A percentile compares a stretch with the other conserved stretches of the same genome.
phyloP scores from a whole-genome alignment of 1,139 yeast species.

The Candida sanyaensis region DNA sequence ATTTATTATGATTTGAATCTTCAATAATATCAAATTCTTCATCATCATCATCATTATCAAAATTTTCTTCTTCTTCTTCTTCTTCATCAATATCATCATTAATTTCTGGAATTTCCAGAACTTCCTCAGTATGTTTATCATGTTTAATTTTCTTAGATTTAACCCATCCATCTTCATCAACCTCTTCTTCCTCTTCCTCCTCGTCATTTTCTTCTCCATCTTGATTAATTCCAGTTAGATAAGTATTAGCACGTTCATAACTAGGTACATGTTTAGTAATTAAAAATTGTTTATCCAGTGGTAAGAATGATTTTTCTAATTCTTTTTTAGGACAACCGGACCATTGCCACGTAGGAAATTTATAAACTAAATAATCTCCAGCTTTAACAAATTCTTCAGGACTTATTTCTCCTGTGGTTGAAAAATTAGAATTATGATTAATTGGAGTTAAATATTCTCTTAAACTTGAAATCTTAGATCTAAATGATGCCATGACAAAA shows the following conservation, averaged over 20 bases:
- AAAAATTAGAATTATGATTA: constrained; percentile 77
- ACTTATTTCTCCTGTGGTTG: constrained; percentile 84
- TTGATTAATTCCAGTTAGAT: constrained; percentile 39
- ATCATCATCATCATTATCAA: constrained; percentile 42
- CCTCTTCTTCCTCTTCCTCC: constrained; percentile 34
- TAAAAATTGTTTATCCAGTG: constrained; percentile 80
- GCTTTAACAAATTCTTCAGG: constrained; percentile 93
- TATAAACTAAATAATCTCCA: constrained; percentile 87
- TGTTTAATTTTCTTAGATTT: constrained; percentile 19
- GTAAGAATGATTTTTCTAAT: constrained; percentile 69
- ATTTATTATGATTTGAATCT: constrained; percentile 28
- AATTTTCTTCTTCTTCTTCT: constrained; percentile 31
- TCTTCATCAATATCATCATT: constrained; percentile 8
- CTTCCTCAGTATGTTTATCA: neutral
- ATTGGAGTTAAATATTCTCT: constrained; percentile 94
- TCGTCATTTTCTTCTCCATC: constrained; percentile 39
- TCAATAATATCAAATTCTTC: constrained; percentile 32
- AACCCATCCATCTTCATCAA: constrained; percentile 65
- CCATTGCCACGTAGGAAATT: constrained; percentile 99
- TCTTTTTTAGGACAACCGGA: constrained; percentile 60
- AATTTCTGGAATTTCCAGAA: neutral
- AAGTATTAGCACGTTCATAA: constrained; percentile 67
- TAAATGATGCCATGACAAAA: constrained; percentile 29
- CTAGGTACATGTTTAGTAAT: constrained; percentile 91
- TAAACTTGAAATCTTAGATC: constrained; percentile 81